Conservation (phyloP, 352 stramenopile genomes). For the Pythium insidiosum region DNA sequence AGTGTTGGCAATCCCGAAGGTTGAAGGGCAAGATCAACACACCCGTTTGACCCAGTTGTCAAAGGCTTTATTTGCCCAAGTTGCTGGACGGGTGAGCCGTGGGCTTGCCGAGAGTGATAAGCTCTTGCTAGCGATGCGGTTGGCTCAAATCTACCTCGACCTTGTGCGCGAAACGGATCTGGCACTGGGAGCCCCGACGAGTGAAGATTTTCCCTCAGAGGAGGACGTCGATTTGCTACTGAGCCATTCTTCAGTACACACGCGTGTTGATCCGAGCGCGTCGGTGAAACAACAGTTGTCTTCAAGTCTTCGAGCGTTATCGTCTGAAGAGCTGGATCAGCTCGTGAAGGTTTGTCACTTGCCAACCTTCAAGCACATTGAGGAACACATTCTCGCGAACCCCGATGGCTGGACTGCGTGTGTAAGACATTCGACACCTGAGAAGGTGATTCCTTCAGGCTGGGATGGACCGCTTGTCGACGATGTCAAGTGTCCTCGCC, state of each 20-base stretch:
- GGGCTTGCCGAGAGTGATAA: constrained; percentile 96
- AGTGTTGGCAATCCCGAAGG: constrained; percentile 70
- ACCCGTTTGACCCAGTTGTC: constrained; percentile 61
- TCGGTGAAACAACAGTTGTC: too few species aligned
- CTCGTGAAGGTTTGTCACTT: constrained; percentile 75
- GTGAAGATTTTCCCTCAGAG: constrained; percentile 56
- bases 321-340: constrained; percentile 69
- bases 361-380: constrained; percentile 72
- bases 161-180: constrained; percentile 47
- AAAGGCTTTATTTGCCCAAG: constrained; percentile 85
- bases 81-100: constrained; percentile 90
- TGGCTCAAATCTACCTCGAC: constrained; percentile 91
- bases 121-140: constrained; percentile 96
- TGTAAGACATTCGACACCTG: constrained; percentile 62
- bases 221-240: constrained; percentile 70
- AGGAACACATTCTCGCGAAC: constrained; percentile 58
- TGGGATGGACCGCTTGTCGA: constrained; percentile 48
- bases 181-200: constrained; percentile 21
- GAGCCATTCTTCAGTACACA: constrained; percentile 39
- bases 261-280: constrained; percentile 38
- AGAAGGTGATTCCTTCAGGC: constrained; percentile 53
- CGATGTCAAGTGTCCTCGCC: constrained; percentile 28
- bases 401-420: constrained; percentile 70
- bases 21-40: neutral
- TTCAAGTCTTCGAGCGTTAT: too few species aligned